Evolutionary conservation across 768 basidiomycete species (phyloP), one percentile per base, ranked within the genome.

Genomic region (Piloderma croceum): DNA sequence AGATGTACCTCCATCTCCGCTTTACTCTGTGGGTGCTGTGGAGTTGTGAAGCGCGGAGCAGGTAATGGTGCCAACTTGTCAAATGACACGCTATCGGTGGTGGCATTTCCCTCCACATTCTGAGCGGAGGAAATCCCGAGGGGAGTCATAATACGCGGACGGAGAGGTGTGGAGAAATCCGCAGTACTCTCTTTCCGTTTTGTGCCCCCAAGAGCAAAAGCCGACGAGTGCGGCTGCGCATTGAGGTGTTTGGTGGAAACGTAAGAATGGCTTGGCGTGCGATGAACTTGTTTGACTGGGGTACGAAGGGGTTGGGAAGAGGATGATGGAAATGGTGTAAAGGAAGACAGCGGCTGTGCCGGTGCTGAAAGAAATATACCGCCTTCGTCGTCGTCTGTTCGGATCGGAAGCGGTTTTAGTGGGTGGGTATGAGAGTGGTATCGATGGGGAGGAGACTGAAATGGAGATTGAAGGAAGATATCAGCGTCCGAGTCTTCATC

Each of bases 181-280:
- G 59, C 70, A 37, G 62, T 63, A 33, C 65, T 68, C 5, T 79
- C 78, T 56, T 84, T 85, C 52, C 83, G 78, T 58, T 85, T 85
- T 1, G 73, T 77, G 29, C 81, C 80, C 70, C 68, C 25, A 67
- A 50, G 10, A 59, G 60, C 34, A 62, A 17, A 18, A 34, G 19
- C 29, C 29, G 19, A 22, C 15, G 24, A 41, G 34, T 0, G 47
- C 35, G 2, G 44, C 15, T 9, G 39, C 13, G 49, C 31, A 41
- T 65, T 66, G 43, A 58, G 47, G n/a, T 47, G 59, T 34, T 48
- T 59, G 2, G 50, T 46, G 36, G 58, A 65, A 32, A 79, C 64
- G 0, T 69, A 64, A 29, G 71, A 56, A 27, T 72, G 74, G 41
- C 59, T 55, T 2, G 61, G 60, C 20, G 57, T 43, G 15, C 66